Conservation (phyloP, 352 stramenopile species). For the Globisporangium canariense region DNA sequence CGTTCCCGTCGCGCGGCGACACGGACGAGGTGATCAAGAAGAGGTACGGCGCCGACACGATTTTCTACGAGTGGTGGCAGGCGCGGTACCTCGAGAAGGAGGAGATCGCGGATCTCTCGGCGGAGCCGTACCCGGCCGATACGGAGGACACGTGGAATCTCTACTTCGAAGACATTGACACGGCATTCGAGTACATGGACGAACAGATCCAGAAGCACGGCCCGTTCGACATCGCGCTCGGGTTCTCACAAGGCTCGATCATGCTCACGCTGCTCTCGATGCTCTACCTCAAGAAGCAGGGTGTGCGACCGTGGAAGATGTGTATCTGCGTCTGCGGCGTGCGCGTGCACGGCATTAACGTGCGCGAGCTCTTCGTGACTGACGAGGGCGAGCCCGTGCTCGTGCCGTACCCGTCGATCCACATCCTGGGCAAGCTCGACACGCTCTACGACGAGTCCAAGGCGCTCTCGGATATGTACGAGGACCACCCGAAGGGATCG, state of each 20-base stretch:
- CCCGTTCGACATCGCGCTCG: slow-evolving; percentile 48
- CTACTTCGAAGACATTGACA: slow-evolving; percentile 31
- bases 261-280: slow-evolving; percentile 41
- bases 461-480: slow-evolving; percentile 43
- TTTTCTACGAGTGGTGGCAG: slow-evolving; percentile 53
- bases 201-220: slow-evolving; percentile 31
- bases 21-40: slow-evolving; percentile 25
- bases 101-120: slow-evolving; percentile 19
- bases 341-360: slow-evolving; percentile 29
- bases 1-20: slow-evolving; percentile 21
- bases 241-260: slow-evolving; percentile 56
- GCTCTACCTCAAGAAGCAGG: slow-evolving; percentile 31
- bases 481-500: slow-evolving; percentile 28
- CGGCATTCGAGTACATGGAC: slow-evolving; percentile 38
- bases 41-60: slow-evolving; percentile 25
- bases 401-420: slow-evolving; percentile 41
- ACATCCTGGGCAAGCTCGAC: slow-evolving; percentile 52
- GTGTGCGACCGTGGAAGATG: slow-evolving; percentile 31
- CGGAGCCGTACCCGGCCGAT: slow-evolving; percentile 18
- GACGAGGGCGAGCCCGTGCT: slow-evolving; percentile 16
- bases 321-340: slow-evolving; percentile 47
- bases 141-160: slow-evolving; percentile 26
- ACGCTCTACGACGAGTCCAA: slow-evolving; percentile 41
- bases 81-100: slow-evolving; percentile 24
- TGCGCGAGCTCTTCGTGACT: slow-evolving; percentile 34